phyloP scores from a whole-genome alignment of 2,329 filamentous ascomycete species.

The Cordyceps farinosa region DNA sequence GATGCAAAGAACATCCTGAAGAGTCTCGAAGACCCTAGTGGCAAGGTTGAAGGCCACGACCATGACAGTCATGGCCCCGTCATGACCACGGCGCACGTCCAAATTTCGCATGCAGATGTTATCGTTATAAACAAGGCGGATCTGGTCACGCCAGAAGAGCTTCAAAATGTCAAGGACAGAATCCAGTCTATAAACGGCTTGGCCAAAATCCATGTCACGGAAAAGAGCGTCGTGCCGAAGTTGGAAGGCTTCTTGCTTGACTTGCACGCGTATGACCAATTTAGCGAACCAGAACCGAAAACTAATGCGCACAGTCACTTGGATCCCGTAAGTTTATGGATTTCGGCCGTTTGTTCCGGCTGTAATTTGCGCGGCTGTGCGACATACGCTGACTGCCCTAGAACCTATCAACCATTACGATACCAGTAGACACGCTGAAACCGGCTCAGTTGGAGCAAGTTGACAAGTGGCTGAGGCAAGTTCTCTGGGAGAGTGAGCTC shows the following conservation, averaged over 20 bases:
- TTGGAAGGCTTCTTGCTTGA: conserved; percentile 86
- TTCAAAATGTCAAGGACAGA: conserved; percentile 65
- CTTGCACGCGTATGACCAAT: conserved; percentile 85
- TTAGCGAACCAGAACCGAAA: conserved; percentile 67
- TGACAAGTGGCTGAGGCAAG: conserved; percentile 75
- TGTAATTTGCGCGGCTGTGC: background rate
- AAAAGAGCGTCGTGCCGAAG: conserved; percentile 73
- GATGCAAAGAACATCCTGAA: conserved; percentile 90
- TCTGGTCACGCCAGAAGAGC: conserved; percentile 66
- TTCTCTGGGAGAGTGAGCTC: conserved; percentile 76
- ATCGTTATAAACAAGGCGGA: conserved; percentile 93
- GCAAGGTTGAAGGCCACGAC: conserved; percentile 50
- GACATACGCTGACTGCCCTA: background rate
- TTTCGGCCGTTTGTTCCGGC: background rate
- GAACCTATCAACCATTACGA: conserved; percentile 63
- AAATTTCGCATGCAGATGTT: conserved; percentile 95
- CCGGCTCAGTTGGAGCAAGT: conserved; percentile 57
- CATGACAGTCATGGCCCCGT: conserved; percentile 58
- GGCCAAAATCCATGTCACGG: conserved; percentile 78
- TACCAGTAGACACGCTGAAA: conserved; percentile 61
- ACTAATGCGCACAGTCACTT: conserved; percentile 84
- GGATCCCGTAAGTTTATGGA: conserved; percentile 62
- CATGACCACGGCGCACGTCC: conserved; percentile 89
- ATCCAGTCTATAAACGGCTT: conserved; percentile 85
- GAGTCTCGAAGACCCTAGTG: conserved; percentile 70